These are phyloP conservation scores for Clonostachys rhizophaga DNA, from an alignment of 2,329 filamentous ascomycete genomes.

Conservation along the genomic window DNA sequence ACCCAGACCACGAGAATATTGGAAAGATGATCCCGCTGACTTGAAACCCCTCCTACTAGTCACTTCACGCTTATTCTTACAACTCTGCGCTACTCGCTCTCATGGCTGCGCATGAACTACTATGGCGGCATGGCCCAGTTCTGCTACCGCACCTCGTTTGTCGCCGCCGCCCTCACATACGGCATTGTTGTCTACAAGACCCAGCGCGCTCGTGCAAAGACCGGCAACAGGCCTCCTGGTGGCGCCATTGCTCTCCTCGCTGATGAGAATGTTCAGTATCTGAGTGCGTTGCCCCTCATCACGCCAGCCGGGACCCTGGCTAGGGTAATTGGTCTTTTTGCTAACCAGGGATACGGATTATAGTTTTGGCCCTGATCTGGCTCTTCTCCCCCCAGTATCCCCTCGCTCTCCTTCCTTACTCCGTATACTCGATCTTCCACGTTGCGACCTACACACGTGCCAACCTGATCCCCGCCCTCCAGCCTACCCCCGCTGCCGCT, in stretches of 20 bases:
- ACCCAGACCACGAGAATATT: no score
- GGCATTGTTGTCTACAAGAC: constrained; percentile 99
- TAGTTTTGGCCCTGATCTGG: constrained; percentile 94
- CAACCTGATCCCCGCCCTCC: constrained; percentile 86
- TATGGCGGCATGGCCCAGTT: constrained; percentile 72
- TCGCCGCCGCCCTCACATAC: constrained; percentile 87
- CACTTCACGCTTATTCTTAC: constrained; percentile 82
- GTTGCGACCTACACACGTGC: constrained; percentile 93
- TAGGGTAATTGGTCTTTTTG: neutral
- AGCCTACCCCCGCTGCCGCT: constrained; percentile 53
- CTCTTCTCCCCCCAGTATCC: constrained; percentile 86
- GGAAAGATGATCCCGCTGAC: neutral
- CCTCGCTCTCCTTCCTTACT: constrained; percentile 87
- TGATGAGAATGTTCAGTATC: constrained; percentile 97
- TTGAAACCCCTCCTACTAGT: constrained; percentile 35
- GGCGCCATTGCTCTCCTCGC: constrained; percentile 63
- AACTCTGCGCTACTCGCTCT: constrained; percentile 77
- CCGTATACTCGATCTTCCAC: constrained; percentile 97
- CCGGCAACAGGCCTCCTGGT: constrained; percentile 55
- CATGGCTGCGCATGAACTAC: constrained; percentile 86
- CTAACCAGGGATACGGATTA: neutral
- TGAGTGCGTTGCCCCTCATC: constrained; percentile 57
- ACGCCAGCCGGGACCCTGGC: neutral
- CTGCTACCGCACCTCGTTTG: constrained; percentile 85
- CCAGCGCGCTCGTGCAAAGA: constrained; percentile 78